These are phyloP conservation scores for Microstegium vimineum DNA, from an alignment of 176 grass and related monocot genomes.

Conservation along the genomic window DNA sequence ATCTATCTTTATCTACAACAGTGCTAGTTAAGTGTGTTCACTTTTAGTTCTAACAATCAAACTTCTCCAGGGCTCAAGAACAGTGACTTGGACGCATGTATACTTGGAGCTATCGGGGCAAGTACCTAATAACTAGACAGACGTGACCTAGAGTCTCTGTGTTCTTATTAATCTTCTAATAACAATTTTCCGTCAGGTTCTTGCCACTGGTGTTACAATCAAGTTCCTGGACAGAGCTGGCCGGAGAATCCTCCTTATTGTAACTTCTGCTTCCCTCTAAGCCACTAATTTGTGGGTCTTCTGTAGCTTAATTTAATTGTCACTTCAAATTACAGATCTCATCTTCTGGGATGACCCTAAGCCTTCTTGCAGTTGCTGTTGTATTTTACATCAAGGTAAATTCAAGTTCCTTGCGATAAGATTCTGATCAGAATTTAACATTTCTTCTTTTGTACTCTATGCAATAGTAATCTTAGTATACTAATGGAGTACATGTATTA, in stretches of 20 bases:
- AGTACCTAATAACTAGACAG: constrained; percentile 2
- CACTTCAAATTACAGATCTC: constrained; percentile 47
- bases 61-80: constrained; percentile 65
- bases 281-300: not conserved
- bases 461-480: no score
- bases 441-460: not conserved
- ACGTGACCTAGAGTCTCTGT: not conserved
- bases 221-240: constrained; percentile 89
- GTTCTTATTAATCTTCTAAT: constrained; percentile 16
- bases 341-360: constrained; percentile 58
- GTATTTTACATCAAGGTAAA: constrained; percentile 72
- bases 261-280: not conserved
- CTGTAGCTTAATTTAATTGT: constrained; percentile 5
- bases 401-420: not conserved
- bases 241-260: constrained; percentile 82
- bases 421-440: not conserved
- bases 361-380: constrained; percentile 73
- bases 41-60: not conserved
- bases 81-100: constrained; percentile 76
- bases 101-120: constrained; percentile 91
- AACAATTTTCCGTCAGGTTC: constrained; percentile 54
- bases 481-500: no score
- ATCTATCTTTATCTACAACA: not conserved
- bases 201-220: constrained; percentile 85
- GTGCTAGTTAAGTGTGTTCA: not conserved